Evolutionary conservation across 306 rosid genomes (phyloP).

Genomic region (Sicyos edulis): DNA sequence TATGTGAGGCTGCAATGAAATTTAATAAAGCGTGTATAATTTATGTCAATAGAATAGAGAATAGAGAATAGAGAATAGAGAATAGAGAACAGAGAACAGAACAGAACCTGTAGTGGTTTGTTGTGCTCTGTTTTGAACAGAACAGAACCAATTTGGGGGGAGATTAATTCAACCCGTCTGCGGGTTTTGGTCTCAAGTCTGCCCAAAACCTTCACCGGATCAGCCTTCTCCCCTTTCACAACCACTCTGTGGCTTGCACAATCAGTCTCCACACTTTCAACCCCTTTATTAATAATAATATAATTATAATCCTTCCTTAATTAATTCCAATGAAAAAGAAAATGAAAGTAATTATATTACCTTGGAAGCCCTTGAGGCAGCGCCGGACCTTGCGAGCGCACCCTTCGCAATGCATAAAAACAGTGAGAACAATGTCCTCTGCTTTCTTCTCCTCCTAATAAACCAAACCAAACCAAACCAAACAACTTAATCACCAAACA

Average conservation of each 20-base stretch:
- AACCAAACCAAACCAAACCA: background rate
- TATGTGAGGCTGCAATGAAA: constrained; percentile 46
- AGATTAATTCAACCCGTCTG: constrained; percentile 71
- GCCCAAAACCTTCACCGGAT: constrained; percentile 64
- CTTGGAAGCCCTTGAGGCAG: constrained; percentile 69
- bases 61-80: too few species aligned
- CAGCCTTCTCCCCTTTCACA: constrained; percentile 87
- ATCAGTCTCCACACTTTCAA: constrained; percentile 69
- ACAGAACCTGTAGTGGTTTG: too few species aligned
- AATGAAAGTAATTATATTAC: too few species aligned
- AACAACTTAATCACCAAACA: too few species aligned
- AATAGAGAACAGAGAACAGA: too few species aligned
- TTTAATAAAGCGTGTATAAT: too few species aligned
- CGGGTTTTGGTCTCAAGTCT: constrained; percentile 83
- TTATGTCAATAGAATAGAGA: too few species aligned
- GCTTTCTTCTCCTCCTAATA: constrained; percentile 34
- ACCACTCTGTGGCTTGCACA: constrained; percentile 59
- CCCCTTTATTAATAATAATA: constrained; percentile 47
- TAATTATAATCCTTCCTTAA: too few species aligned
- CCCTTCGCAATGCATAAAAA: constrained; percentile 94
- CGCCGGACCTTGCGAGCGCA: constrained; percentile 90
- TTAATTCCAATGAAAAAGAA: background rate
- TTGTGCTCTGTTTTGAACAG: constrained; percentile 64
- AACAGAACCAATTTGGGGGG: too few species aligned
- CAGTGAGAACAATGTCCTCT: constrained; percentile 69